Evolutionary conservation across 257 asterid species (phyloP), one percentile per base, ranked within the genome.

Genomic region (Penstemon davidsonii): DNA sequence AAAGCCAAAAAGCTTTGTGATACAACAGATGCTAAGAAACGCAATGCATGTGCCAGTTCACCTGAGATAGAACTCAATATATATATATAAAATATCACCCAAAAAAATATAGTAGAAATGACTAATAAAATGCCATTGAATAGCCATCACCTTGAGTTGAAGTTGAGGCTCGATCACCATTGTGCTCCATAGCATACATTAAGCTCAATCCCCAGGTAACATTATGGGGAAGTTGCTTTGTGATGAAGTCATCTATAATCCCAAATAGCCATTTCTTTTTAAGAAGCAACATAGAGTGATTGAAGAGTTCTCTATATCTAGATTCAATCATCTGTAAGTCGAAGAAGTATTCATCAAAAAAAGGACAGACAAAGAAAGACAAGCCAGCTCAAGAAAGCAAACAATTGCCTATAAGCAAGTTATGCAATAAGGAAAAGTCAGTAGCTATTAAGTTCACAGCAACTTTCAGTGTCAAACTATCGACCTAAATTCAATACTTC

Each of bases 1-100:
- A 94, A 94, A 58, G 99, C 97, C 81, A 91, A 78, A 84, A 94
- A 94, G 88, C 99, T 94, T 76, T 94, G 99, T 76, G 99, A 94
- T 50, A 94, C 99, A 65, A 94, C 97, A 75, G 99, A 94, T 66
- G 99, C 99, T 76, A 94, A 78, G 82, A 87, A 91, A 71, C 99
- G 84, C 75, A 94, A 78, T 38, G 99, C 97, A 76, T 94, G 99
- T 11, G 99, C 99, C 70, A 94, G 82, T 76, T 94, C 99, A 72
- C 99, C 99, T 94, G 81, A 66, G 55, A 68, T 57, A 75, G 15
- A 63, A 62, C 40, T 57, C 41, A 66, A 59, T 40, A 47, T n/a
- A 64, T 59, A 38, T 12, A 25, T 25, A 38, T 67, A 61, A 71
- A 39, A 7, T 8, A 41, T 49, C 62, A 41, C 40, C 25, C 55